A percentile compares a stretch with the other conserved stretches of the same genome.
Conservation (phyloP, 495 filamentous ascomycete species). For the Aspergillus panamensis region DNA sequence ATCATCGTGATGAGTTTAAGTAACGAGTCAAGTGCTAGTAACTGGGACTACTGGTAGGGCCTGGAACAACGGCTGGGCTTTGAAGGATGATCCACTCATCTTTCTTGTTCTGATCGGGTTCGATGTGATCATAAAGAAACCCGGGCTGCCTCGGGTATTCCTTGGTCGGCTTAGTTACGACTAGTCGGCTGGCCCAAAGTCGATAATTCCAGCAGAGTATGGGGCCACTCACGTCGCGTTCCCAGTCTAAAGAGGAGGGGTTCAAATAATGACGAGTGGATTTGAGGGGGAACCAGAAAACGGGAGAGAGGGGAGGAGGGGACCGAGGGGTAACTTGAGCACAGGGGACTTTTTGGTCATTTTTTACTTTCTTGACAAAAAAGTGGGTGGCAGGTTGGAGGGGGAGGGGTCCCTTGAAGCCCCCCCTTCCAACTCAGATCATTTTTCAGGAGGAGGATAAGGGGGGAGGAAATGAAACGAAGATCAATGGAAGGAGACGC, state of each 20-base stretch:
- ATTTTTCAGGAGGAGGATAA: neutral
- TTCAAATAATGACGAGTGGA: constrained; percentile 4
- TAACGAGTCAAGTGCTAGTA: no score
- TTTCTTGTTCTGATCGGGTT: constrained; percentile 2
- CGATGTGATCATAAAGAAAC: constrained; percentile 3
- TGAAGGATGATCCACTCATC: constrained; percentile 13
- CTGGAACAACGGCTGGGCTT: constrained; percentile 21
- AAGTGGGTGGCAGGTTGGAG: constrained; percentile 22
- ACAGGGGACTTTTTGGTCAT: neutral
- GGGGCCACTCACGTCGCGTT: constrained; percentile 14
- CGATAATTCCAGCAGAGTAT: constrained; percentile 6
- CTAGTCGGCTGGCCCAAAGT: constrained; percentile 1
- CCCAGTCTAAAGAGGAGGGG: constrained; percentile 18
- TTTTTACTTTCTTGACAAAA: neutral
- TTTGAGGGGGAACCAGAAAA: constrained; percentile 3
- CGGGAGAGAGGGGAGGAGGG: constrained; percentile 10
- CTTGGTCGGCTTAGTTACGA: constrained; percentile 4
- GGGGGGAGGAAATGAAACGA: constrained; percentile 13
- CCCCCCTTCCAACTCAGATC: neutral
- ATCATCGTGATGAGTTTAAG: constrained; percentile 9
- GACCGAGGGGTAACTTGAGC: constrained; percentile 17
- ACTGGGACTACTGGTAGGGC: neutral
- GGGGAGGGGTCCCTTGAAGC: constrained; percentile 7
- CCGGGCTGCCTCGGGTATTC: constrained; percentile 13
- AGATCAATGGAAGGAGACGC: constrained; percentile 7